These are phyloP conservation scores for Stevia rebaudiana DNA, from an alignment of 140 eudicot species.

Conservation along the genomic window DNA sequence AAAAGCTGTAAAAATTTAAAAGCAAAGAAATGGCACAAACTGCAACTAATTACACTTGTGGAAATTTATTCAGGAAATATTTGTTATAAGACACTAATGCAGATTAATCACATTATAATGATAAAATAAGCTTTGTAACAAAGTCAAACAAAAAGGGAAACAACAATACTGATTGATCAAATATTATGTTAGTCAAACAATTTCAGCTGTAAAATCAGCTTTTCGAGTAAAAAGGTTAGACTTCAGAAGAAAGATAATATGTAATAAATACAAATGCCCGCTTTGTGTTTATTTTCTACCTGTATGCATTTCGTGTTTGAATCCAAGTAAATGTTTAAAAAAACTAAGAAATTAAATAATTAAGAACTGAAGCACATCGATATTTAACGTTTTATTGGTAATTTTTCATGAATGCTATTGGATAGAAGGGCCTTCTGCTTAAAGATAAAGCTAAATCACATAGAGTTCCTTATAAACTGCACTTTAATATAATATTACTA, in stretches of 20 bases:
- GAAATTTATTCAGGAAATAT: background rate
- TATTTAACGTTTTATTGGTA: background rate
- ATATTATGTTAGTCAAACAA: constrained; percentile 9
- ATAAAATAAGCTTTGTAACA: background rate
- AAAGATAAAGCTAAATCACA: background rate
- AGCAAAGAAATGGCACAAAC: background rate
- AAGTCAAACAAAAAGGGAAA: background rate
- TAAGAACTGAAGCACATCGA: background rate
- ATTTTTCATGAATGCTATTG: background rate
- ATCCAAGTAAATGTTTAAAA: constrained; percentile 1
- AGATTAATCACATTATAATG: background rate
- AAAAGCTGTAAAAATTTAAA: background rate
- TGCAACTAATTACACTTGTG: background rate
- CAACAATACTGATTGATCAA: constrained; percentile 1
- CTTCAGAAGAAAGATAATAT: constrained; percentile 1
- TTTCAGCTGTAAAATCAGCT: constrained; percentile 1
- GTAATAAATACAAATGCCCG: background rate
- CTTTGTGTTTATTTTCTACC: background rate
- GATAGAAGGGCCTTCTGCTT: background rate
- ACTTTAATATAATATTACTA: background rate
- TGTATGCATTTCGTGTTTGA: background rate
- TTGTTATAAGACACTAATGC: background rate
- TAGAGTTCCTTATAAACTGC: background rate
- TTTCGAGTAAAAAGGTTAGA: background rate
- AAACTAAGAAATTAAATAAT: background rate